Conservation (phyloP, 768 basidiomycete species). For the Lactifluus subvellereus region DNA sequence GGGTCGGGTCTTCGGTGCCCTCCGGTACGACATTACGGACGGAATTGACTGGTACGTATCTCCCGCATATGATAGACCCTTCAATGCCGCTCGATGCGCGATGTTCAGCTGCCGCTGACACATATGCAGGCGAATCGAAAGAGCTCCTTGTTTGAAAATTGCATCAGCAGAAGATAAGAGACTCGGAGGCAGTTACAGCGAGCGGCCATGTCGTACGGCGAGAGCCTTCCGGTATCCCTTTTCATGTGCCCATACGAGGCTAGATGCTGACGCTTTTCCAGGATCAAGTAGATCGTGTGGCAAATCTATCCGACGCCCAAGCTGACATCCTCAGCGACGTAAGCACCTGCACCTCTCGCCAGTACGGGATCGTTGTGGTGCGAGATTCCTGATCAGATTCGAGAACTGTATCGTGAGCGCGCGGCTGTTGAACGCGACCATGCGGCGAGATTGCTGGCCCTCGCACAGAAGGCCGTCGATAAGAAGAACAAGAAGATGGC, state of each 20-base stretch:
- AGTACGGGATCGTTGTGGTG: neutral
- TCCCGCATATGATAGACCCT: neutral
- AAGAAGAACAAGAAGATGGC: conserved; percentile 58
- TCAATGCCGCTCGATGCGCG: neutral
- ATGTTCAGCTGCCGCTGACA: conserved; percentile 9
- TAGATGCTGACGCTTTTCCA: neutral
- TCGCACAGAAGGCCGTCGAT: conserved; percentile 63
- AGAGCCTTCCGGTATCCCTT: conserved; percentile 22
- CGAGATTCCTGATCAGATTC: conserved; percentile 43
- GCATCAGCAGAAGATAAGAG: conserved; percentile 6
- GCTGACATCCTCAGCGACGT: conserved; percentile 19
- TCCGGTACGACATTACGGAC: neutral
- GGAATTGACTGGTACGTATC: conserved; percentile 6
- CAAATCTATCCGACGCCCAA: conserved; percentile 25
- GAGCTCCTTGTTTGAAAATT: neutral
- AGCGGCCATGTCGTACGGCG: conserved; percentile 22
- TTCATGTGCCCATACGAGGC: conserved; percentile 7
- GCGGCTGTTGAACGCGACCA: conserved; percentile 73
- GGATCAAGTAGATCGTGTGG: conserved; percentile 25
- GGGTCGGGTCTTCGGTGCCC: neutral
- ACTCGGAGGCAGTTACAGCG: neutral
- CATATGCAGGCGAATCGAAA: neutral
- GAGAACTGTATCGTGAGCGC: conserved; percentile 65
- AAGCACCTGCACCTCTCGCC: conserved; percentile 4
- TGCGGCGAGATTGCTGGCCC: conserved; percentile 58